These are phyloP conservation scores for Phytophthora pinifolia DNA, from an alignment of 352 stramenopile genomes.

Conservation along the genomic window DNA sequence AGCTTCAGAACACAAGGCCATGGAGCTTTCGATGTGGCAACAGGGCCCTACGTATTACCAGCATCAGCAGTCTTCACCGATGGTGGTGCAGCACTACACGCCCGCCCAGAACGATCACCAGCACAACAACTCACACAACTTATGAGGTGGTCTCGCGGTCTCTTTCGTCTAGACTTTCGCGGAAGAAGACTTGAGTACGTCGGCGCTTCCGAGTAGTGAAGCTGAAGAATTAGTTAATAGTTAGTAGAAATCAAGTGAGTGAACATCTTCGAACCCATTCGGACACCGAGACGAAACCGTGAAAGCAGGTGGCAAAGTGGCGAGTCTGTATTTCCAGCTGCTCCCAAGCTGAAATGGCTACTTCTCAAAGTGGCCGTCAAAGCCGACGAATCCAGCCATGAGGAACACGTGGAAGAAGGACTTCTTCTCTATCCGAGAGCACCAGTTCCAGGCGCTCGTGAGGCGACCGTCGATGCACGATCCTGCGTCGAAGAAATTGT, in stretches of 20 bases:
- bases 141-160: slow-evolving; percentile 21
- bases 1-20: slow-evolving; percentile 24
- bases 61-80: slow-evolving; percentile 16
- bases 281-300: slow-evolving; percentile 6
- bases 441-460: slow-evolving; percentile 94
- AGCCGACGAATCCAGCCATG: slow-evolving; percentile 91
- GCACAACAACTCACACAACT: slow-evolving; percentile 23
- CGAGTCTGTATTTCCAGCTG: slow-evolving; percentile 27
- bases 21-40: slow-evolving; percentile 27
- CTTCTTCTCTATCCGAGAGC: slow-evolving; percentile 90
- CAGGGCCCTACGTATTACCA: slow-evolving; percentile 13
- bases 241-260: slow-evolving; percentile 33
- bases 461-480: slow-evolving; percentile 92
- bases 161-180: slow-evolving; percentile 11
- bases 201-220: slow-evolving; percentile 17
- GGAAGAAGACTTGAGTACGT: slow-evolving; percentile 9
- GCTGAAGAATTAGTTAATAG: slow-evolving; percentile 28
- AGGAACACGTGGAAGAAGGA: slow-evolving; percentile 91
- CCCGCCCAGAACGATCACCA: slow-evolving; percentile 9
- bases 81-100: slow-evolving; percentile 15
- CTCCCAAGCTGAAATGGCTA: slow-evolving; percentile 25
- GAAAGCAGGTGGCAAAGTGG: slow-evolving; percentile 17
- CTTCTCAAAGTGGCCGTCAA: slow-evolving; percentile 92
- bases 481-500: slow-evolving; percentile 82
- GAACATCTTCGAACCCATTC: slow-evolving; percentile 10